These are phyloP conservation scores for Lactuca saligna DNA, from an alignment of 129 eudicot genomes.

Conservation along the genomic window DNA sequence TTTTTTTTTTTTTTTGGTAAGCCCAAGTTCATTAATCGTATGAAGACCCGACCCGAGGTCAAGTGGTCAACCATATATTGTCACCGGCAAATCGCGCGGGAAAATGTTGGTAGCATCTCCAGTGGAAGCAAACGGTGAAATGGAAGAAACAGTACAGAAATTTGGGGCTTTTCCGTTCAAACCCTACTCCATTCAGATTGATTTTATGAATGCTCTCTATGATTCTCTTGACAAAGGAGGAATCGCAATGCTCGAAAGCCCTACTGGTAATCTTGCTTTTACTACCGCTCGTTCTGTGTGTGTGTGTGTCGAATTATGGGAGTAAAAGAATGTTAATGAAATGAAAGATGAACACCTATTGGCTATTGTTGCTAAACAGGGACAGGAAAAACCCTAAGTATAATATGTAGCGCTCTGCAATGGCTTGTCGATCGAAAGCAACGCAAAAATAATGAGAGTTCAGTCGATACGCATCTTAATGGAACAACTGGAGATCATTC, in stretches of 20 bases:
- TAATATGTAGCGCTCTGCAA: constrained; percentile 91
- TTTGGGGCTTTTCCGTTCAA: constrained; percentile 84
- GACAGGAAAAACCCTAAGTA: constrained; percentile 93
- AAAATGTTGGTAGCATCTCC: constrained; percentile 20
- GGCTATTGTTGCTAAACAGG: constrained; percentile 44
- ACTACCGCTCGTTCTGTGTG: not conserved
- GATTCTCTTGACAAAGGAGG: constrained; percentile 79
- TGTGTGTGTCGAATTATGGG: not conserved
- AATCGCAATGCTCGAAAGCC: constrained; percentile 96
- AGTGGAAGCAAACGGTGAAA: constrained; percentile 18
- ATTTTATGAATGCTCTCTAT: constrained; percentile 85
- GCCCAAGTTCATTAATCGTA: constrained; percentile 5
- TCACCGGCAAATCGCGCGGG: constrained; percentile 34
- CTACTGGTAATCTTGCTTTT: constrained; percentile 60
- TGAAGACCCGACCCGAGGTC: not conserved
- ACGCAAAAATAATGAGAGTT: not conserved
- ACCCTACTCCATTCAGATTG: constrained; percentile 84
- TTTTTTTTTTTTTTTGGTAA: not conserved
- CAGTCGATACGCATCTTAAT: constrained; percentile 19
- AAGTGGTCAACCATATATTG: not conserved
- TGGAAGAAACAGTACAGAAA: constrained; percentile 39
- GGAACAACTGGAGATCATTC: constrained; percentile 24
- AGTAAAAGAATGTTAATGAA: not conserved
- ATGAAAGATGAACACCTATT: not conserved
- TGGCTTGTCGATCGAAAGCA: constrained; percentile 77